Conservation (phyloP, 2,329 filamentous ascomycete genomes). For the Nothophaeocryptopus gaeumannii region DNA sequence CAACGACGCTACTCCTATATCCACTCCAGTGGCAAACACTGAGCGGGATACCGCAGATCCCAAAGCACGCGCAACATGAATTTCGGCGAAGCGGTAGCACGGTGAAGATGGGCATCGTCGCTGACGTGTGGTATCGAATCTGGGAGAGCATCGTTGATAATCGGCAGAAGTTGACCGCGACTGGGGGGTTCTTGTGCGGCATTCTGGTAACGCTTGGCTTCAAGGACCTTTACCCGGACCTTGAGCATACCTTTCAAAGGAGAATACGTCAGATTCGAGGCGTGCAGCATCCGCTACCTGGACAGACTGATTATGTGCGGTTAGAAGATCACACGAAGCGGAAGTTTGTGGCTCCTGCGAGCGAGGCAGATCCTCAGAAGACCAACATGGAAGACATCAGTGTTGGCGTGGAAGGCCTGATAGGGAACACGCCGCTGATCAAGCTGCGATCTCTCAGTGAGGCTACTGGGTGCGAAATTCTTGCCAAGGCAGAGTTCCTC, state of each 20-base stretch:
- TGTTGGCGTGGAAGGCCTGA: conserved; percentile 83
- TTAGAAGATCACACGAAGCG: conserved; percentile 31
- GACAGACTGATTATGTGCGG: conserved; percentile 30
- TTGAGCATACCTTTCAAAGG: conserved; percentile 63
- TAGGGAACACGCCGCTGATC: conserved; percentile 89
- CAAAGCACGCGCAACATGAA: neutral
- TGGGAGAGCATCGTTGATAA: conserved; percentile 35
- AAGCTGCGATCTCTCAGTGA: conserved; percentile 80
- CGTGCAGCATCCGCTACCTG: conserved; percentile 26
- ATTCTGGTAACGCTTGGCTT: conserved; percentile 71
- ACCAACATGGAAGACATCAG: conserved; percentile 48
- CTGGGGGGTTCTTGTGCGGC: conserved; percentile 65
- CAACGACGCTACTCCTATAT: too few relatives aligned
- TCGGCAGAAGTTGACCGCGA: conserved; percentile 33
- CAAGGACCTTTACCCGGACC: conserved; percentile 75
- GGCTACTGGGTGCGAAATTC: conserved; percentile 81
- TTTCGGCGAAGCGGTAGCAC: neutral
- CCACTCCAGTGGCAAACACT: too few relatives aligned
- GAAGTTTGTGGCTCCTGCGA: conserved; percentile 7
- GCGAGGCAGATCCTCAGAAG: neutral
- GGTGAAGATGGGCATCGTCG: conserved; percentile 22
- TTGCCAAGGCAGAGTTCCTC: conserved; percentile 92
- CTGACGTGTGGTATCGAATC: conserved; percentile 25
- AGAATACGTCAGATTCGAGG: conserved; percentile 28
- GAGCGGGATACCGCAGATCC: neutral